Evolutionary conservation across 768 basidiomycete species (phyloP), one percentile per base, ranked within the genome.

Genomic region (Russula compacta): DNA sequence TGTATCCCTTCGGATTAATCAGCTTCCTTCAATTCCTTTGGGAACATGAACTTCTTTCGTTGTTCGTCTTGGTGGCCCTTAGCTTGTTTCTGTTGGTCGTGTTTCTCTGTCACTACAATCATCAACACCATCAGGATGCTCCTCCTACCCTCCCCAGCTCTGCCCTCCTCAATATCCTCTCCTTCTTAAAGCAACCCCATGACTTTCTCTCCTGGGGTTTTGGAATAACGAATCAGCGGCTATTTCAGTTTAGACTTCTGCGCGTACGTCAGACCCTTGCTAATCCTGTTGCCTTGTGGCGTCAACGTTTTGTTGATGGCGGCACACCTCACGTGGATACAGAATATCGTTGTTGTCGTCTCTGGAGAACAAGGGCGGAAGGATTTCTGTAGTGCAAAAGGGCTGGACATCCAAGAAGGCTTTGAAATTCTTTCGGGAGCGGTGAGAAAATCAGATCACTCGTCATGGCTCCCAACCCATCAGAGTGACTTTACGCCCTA

Each of bases 391-490:
- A 78, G 79, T 3, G 81, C 85, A 58, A 83, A 82, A 72, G 80
- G 80, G 21, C 81, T 91, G 64, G 86, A 89, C 71, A 79, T 91
- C 53, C 84, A 83, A 44, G 86, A 88, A 75, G 88, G 87, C 6
- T 90, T 88, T 77, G 86, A 83, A 68, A 81, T 87, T 68, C 78
- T 91, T 63, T 87, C 86, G 53, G 88, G 87, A 53, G 87, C 85
- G 58, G 88, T 89, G 70, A 65, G 85, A 29, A 36, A 50, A 46
- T 39, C 24, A 62, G 29, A 44, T 44, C 19, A 44, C 48, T 11
- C 42, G n/a, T 7, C 40, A 61, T 21, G 15, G 17, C 11, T 21
- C 35, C 40, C 15, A 21, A 43, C 53, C 40, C 12, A 56, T 50
- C 36, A 46, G 39, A 51, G 5, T 46, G 43, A 54, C 53, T 66